phyloP scores from a whole-genome alignment of 2,329 filamentous ascomycete genomes.

The Reticulascus tulasneorum region DNA sequence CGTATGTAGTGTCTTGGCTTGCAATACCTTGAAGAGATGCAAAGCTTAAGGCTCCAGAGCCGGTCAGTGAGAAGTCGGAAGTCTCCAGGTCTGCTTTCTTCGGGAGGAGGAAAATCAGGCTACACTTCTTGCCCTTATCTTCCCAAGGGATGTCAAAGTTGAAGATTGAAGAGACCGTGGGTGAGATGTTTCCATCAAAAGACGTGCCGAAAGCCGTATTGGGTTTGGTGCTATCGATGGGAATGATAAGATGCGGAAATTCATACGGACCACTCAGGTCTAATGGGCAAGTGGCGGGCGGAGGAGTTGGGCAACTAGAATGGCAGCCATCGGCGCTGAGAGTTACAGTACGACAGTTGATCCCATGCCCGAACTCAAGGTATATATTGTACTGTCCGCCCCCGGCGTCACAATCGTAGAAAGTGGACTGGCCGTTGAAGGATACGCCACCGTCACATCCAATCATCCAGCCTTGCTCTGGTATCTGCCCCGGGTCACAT shows the following conservation, averaged over 20 bases:
- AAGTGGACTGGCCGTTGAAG: conserved; percentile 46
- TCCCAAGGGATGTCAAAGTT: conserved; percentile 62
- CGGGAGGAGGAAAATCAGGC: conserved; percentile 63
- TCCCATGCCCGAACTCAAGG: conserved; percentile 29
- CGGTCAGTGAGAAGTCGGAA: conserved; percentile 44
- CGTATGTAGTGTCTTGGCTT: conserved; percentile 46
- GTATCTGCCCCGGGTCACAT: conserved; percentile 51
- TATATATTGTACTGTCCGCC: conserved; percentile 54
- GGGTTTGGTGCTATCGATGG: conserved; percentile 51
- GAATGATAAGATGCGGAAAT: conserved; percentile 60
- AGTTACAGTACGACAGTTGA: conserved; percentile 45
- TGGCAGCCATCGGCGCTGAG: conserved; percentile 37
- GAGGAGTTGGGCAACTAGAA: too few relatives aligned
- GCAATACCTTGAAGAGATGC: conserved; percentile 43
- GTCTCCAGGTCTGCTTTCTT: conserved; percentile 51
- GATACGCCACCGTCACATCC: conserved; percentile 47
- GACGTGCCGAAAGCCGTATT: conserved; percentile 48
- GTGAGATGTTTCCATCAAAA: conserved; percentile 52
- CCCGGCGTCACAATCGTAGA: conserved; percentile 59
- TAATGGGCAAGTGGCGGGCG: conserved; percentile 44
- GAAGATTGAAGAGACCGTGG: conserved; percentile 55
- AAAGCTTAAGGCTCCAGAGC: conserved; percentile 51
- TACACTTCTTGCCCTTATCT: conserved; percentile 56
- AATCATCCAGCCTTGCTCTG: conserved; percentile 53
- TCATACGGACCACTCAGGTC: conserved; percentile 42